These are phyloP conservation scores for Leccinellum luteum DNA, from an alignment of 768 basidiomycete genomes.

Conservation along the genomic window DNA sequence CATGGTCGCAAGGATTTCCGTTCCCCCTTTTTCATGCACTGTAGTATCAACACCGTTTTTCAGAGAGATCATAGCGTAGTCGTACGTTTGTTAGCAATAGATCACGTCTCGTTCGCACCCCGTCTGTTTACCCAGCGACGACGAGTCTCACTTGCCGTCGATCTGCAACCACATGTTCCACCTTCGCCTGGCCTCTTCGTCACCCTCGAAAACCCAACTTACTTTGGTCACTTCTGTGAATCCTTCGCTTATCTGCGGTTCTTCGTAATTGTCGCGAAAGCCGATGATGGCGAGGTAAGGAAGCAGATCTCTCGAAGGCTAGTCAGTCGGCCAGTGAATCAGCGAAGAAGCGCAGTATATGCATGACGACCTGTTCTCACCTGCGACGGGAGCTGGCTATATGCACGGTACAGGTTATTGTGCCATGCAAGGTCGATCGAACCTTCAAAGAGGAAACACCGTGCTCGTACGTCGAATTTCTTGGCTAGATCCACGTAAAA, in stretches of 20 bases:
- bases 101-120: neutral
- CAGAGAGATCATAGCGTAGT: neutral
- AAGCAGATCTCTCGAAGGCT: constrained; percentile 51
- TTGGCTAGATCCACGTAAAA: constrained; percentile 69
- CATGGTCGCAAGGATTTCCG: neutral
- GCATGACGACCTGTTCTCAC: constrained; percentile 2
- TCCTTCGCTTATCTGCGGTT: constrained; percentile 67
- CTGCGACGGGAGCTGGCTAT: constrained; percentile 46
- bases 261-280: constrained; percentile 62
- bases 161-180: constrained; percentile 91
- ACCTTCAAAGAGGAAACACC: constrained; percentile 76
- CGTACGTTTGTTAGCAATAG: constrained; percentile 4
- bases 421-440: constrained; percentile 86
- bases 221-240: constrained; percentile 74
- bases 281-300: constrained; percentile 59
- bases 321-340: neutral
- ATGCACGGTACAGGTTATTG: constrained; percentile 89
- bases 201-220: constrained; percentile 79
- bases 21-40: neutral
- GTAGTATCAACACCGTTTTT: neutral
- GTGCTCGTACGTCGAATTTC: constrained; percentile 48
- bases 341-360: too few relatives aligned
- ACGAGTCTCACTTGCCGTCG: constrained; percentile 53
- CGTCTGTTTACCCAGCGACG: neutral
- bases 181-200: constrained; percentile 59